Evolutionary conservation across 2,329 filamentous ascomycete genomes (phyloP), one percentile per base, ranked within the genome.

Genomic region (Penicillium sp.): DNA sequence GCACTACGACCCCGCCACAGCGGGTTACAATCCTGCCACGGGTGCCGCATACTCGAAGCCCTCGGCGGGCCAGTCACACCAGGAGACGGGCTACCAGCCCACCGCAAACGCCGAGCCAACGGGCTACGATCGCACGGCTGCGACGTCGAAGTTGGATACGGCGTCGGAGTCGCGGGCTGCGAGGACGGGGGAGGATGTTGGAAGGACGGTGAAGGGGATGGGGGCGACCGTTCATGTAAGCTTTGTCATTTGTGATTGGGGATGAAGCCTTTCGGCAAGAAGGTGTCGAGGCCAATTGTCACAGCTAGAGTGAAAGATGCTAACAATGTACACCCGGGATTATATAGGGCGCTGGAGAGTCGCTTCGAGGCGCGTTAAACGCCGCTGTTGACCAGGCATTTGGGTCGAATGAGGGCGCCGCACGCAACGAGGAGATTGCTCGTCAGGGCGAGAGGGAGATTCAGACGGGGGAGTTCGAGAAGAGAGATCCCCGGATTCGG

Each of bases 301-400:
- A 19, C 24, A 63, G 39, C 47, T 22, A 9, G 19, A 44, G 16
- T 55, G 4, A 1, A 47, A 13, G 16, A 19, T 43, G 60, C 31
- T 52, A 46, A 46, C 24, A 16, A 7, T 24, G 13, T 44, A 9
- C 19, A 7, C 9, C 3, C 13, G 33, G 36, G 6, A 9, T 35
- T 22, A 4, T 7, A 22, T 62, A 79, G 75, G 77, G 77, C 7
- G 69, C 70, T 18, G 77, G 77, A 6, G 77, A 79, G 60, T 72
- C 72, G 4, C 63, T 79, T 36, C 75, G 77, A 18, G 77, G 77
- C 4, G 70, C 69, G 2, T 50, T 76, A 4, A 75, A 67, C 54
- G 69, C 73, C n/a, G 71, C 73, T 0, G 69, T 78, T 43, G 77
- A 79, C 59, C 67, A 70, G 53, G 65, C 73, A 5, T 77, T 78